phyloP scores from a whole-genome alignment of 1,284 basidiomycete species.

The Leucoagaricus sp. region DNA sequence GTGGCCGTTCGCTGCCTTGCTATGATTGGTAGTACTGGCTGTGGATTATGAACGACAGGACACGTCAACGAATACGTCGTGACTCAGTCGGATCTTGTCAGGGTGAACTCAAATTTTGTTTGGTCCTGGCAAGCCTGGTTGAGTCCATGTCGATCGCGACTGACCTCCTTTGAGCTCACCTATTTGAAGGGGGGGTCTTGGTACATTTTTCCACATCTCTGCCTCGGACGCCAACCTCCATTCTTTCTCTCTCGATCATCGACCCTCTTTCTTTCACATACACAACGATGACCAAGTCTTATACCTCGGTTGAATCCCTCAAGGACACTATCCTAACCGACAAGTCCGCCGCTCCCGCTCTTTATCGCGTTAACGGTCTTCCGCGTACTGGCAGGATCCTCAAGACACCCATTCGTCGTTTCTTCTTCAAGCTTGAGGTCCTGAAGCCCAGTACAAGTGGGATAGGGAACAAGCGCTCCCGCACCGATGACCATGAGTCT shows the following conservation, averaged over 20 bases:
- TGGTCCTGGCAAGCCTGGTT: neutral
- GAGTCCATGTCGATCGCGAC: neutral
- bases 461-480: neutral
- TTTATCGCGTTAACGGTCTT: neutral
- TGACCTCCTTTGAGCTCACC: neutral
- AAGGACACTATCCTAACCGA: neutral
- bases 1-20: no score
- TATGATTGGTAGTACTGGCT: no score
- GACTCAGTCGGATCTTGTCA: no score
- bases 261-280: neutral
- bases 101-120: neutral
- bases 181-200: neutral
- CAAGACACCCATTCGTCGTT: conserved; percentile 17
- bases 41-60: no score
- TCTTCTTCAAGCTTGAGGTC: conserved; percentile 17
- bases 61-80: no score
- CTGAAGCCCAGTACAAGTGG: conserved; percentile 5
- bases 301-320: neutral
- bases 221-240: neutral
- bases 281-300: conserved; percentile 2
- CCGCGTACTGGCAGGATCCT: conserved; percentile 1
- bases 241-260: neutral
- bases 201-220: neutral
- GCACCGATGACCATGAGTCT: neutral
- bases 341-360: conserved; percentile 4